Percentiles rank a stretch among this genome's conserved stretches.
Conservation (phyloP, 805 yeast genomes). For the Metschnikowia arizonensis region DNA sequence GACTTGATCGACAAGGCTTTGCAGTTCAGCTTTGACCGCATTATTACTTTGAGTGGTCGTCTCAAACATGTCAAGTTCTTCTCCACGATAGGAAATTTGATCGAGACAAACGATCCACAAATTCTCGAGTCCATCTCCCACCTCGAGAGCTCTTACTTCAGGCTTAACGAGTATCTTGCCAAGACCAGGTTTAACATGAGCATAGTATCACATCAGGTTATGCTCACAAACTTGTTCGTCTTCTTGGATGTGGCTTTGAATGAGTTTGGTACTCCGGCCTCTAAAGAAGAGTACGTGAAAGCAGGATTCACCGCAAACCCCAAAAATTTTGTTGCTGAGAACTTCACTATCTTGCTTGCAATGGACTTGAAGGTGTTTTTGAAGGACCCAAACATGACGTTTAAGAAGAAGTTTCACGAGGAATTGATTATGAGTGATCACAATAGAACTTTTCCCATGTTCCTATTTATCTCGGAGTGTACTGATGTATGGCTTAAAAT, state of each 20-base stretch:
- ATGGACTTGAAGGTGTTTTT: slow-evolving; percentile 54
- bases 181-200: slow-evolving; percentile 35
- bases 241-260: slow-evolving; percentile 38
- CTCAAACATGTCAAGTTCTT: slow-evolving; percentile 47
- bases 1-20: slow-evolving; percentile 42
- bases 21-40: slow-evolving; percentile 38
- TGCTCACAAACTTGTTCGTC: slow-evolving; percentile 38
- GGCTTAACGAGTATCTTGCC: slow-evolving; percentile 35
- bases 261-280: slow-evolving; percentile 41
- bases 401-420: slow-evolving; percentile 59
- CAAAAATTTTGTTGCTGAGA: slow-evolving; percentile 36
- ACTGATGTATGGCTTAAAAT: slow-evolving; percentile 36
- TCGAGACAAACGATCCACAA: slow-evolving; percentile 35
- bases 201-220: slow-evolving; percentile 35
- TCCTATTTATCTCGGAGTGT: slow-evolving; percentile 31
- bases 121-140: slow-evolving; percentile 28
- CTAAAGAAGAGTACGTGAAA: slow-evolving; percentile 40
- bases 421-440: slow-evolving; percentile 59
- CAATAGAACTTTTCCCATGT: slow-evolving; percentile 48
- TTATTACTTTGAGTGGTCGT: slow-evolving; percentile 43
- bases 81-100: slow-evolving; percentile 38
- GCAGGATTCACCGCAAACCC: slow-evolving; percentile 49
- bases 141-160: slow-evolving; percentile 32
- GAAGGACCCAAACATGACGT: slow-evolving; percentile 53
- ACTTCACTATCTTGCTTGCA: slow-evolving; percentile 48